These are phyloP conservation scores for Cytospora chrysosperma DNA, from an alignment of 2,329 filamentous ascomycete species.

Conservation along the genomic window DNA sequence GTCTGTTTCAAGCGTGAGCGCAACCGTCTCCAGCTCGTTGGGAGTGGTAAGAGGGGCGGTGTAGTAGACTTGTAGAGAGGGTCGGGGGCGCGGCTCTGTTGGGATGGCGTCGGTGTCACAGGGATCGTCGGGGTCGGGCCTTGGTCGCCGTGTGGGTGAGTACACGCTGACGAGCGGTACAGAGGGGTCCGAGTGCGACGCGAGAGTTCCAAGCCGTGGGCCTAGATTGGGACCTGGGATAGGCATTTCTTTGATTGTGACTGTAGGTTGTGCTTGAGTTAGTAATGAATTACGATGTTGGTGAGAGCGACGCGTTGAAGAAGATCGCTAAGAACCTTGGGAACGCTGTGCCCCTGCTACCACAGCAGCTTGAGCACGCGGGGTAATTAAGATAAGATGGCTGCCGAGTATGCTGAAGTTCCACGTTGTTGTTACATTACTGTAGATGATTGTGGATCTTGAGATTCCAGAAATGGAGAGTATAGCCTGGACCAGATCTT, in stretches of 20 bases:
- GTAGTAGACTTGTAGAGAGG: constrained; percentile 10
- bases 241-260: constrained; percentile 8
- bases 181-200: constrained; percentile 3
- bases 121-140: background rate
- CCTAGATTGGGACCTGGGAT: background rate
- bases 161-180: constrained; percentile 2
- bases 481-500: too few relatives aligned
- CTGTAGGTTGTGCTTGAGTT: too few relatives aligned
- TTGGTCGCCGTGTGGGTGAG: background rate
- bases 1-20: constrained; percentile 11
- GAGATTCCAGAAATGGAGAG: too few relatives aligned
- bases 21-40: constrained; percentile 6
- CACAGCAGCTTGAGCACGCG: too few relatives aligned
- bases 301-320: too few relatives aligned
- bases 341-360: too few relatives aligned
- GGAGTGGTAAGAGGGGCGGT: constrained; percentile 6
- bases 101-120: background rate
- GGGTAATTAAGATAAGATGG: too few relatives aligned
- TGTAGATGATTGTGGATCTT: too few relatives aligned
- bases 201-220: background rate
- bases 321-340: too few relatives aligned
- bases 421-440: too few relatives aligned
- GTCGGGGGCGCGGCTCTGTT: constrained; percentile 1
- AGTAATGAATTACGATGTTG: too few relatives aligned
- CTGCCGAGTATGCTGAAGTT: too few relatives aligned